Evolutionary conservation across 2,329 filamentous ascomycete species (phyloP), one percentile per base, ranked within the genome.

Genomic region (Neofusicoccum ribis): DNA sequence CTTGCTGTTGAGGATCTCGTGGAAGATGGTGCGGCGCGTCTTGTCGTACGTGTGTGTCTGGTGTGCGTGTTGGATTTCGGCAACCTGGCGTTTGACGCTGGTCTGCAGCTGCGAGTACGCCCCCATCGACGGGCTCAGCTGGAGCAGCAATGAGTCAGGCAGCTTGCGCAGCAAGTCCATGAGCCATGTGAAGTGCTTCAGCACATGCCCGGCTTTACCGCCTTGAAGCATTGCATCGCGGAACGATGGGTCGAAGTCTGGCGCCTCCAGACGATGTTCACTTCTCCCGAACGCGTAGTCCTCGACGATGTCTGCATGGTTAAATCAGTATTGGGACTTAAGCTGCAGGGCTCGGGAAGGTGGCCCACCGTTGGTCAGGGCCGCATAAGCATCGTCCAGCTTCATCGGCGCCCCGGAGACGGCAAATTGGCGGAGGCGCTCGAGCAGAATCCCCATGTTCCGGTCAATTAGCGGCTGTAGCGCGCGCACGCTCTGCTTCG

Each of bases 221-320:
- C 74, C 69, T 4, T 69, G 68, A 1, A 72, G 66, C 8, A 75
- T 69, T 9, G 69, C 67, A 5, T 71, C 63, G 67, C 73, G 63
- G 69, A 71, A 54, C 60, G 69, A 56, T 54, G 68, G 39, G 61
- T 71, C 69, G 47, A 74, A 76, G 20, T 72, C 68, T 4, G 71
- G 70, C 9, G 71, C 61, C 1, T 75, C 72, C 1, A 80, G 70
- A 6, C 73, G 75, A 17, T 73, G 68, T 36, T 72, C 71, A 56
- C 68, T 73, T 67, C 71, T 72, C 12, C 73, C 79, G 44, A 78
- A 80, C 17, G 71, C 73, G 61, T 80, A 80, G 17, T 77, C 69
- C 0, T 73, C 75, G 59, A 78, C 77, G 15, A 79, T 73, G 64
- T 81, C 78, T 39, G 80, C 80, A 2, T 31, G 27, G 1, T 31